Conservation (phyloP, 1,139 yeast genomes). For the Saccharomyces uvarum region DNA sequence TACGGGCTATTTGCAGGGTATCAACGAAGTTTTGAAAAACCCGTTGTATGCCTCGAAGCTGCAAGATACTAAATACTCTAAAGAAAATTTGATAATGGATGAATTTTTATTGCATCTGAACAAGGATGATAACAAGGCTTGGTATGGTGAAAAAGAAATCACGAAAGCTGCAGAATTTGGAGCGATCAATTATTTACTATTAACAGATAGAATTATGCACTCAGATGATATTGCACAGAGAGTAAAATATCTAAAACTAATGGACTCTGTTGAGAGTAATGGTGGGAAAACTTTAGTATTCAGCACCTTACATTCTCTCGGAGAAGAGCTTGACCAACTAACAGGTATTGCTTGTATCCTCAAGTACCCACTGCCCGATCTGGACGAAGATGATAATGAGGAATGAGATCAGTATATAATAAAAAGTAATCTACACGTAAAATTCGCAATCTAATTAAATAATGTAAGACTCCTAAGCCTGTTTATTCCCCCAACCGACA, state of each 20-base stretch:
- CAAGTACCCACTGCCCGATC: constrained; percentile 75
- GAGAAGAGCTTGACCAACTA: constrained; percentile 78
- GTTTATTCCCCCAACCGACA: too few relatives aligned
- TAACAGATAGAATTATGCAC: constrained; percentile 75
- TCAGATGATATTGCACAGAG: constrained; percentile 66
- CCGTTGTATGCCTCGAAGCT: constrained; percentile 59
- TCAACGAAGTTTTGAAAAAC: constrained; percentile 74
- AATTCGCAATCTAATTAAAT: background rate
- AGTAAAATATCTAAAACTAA: constrained; percentile 57
- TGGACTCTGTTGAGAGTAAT: constrained; percentile 56
- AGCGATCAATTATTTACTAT: constrained; percentile 65
- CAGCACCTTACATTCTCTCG: constrained; percentile 82
- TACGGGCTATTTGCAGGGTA: constrained; percentile 86
- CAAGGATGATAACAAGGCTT: constrained; percentile 75
- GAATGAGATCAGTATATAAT: constrained; percentile 1
- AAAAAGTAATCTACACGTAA: background rate
- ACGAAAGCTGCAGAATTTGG: constrained; percentile 66
- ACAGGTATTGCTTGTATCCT: constrained; percentile 88
- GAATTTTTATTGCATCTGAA: constrained; percentile 69
- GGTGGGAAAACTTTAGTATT: constrained; percentile 79
- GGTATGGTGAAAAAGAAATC: constrained; percentile 87
- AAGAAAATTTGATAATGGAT: constrained; percentile 64
- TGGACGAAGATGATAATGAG: constrained; percentile 58
- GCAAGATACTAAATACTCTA: constrained; percentile 75
- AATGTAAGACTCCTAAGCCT: background rate